Evolutionary conservation across 306 rosid species (phyloP).

Genomic region (Sicyos edulis): DNA sequence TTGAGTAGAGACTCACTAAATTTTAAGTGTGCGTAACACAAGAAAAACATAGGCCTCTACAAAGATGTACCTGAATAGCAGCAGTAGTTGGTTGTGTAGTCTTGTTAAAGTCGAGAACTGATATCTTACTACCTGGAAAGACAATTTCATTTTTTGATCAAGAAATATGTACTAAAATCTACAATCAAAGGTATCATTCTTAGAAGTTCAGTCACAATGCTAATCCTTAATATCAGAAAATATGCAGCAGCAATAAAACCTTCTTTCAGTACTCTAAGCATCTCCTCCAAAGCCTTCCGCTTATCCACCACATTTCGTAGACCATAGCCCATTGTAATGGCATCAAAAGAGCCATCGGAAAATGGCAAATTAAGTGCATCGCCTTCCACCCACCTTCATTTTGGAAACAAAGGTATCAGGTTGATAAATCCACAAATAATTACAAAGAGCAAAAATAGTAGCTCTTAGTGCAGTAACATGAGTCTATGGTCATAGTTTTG

Average conservation of each 20-base stretch:
- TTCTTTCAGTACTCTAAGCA: conserved; percentile 61
- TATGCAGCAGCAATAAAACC: conserved; percentile 33
- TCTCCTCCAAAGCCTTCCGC: conserved; percentile 60
- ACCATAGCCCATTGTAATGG: conserved; percentile 84
- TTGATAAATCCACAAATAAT: background rate
- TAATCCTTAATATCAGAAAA: background rate
- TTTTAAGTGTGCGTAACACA: background rate
- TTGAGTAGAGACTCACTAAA: background rate
- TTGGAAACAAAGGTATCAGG: conserved; percentile 11
- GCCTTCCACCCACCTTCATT: conserved; percentile 81
- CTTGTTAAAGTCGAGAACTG: conserved; percentile 82
- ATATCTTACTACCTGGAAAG: conserved; percentile 56
- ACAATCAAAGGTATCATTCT: background rate
- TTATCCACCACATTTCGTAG: conserved; percentile 76
- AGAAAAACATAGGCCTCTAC: background rate
- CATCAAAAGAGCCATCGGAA: conserved; percentile 65
- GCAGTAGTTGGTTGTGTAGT: conserved; percentile 43
- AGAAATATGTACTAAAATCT: background rate
- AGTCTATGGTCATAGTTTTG: background rate
- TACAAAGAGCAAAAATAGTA: background rate
- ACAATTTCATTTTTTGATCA: background rate
- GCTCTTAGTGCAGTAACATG: background rate
- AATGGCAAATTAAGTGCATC: conserved; percentile 88
- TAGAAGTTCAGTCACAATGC: background rate
- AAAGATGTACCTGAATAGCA: conserved; percentile 46